Evolutionary conservation across 176 grass and related monocot species (phyloP), one percentile per base, ranked within the genome.

Genomic region (Cocos nucifera): DNA sequence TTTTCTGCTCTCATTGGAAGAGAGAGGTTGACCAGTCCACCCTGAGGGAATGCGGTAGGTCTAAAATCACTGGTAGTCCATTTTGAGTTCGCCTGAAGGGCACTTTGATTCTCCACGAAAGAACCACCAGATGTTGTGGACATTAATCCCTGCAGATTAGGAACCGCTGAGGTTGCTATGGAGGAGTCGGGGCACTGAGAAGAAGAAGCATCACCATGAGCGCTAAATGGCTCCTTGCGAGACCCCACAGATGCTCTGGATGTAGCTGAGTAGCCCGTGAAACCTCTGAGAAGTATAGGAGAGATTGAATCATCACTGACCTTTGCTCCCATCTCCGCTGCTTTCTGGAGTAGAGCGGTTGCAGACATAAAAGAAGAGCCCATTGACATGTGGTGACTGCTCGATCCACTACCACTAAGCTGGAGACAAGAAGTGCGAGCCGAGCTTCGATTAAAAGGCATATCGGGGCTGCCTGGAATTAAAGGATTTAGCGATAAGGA

Each of bases 281-380:
- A 82, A 22, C 74, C 72, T 75, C 81, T 78, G 17, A 82, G 15
- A 62, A 82, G 83, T 24, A 86, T 78, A 3, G 83, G 83, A 24
- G 83, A 82, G 50, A 86, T 81, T 30, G 83, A 79, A 22, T 86
- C 78, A n/a, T 82, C 73, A 65, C 83, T 86, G 22, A 66, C 74
- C 61, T 81, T 86, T 50, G 70, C 74, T 16, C 83, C 83, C 61
- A 86, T 81, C 70, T 82, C 83, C 5, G 78, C 61, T 53, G 83
- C 83, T 74, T 86, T 86, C 78, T 86, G 83, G 49, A 86, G 74
- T 20, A 86, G 71, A 58, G 83, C 83, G 49, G 83, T 86, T 50
- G 83, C 83, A 5, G 83, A 86, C 83, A 78, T 81, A 59, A 78
- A 78, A 49, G 78, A 65, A 25, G 83, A 82, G 62, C 63, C 69